phyloP scores from a whole-genome alignment of 768 basidiomycete species.

The Tulasnella sp. region DNA sequence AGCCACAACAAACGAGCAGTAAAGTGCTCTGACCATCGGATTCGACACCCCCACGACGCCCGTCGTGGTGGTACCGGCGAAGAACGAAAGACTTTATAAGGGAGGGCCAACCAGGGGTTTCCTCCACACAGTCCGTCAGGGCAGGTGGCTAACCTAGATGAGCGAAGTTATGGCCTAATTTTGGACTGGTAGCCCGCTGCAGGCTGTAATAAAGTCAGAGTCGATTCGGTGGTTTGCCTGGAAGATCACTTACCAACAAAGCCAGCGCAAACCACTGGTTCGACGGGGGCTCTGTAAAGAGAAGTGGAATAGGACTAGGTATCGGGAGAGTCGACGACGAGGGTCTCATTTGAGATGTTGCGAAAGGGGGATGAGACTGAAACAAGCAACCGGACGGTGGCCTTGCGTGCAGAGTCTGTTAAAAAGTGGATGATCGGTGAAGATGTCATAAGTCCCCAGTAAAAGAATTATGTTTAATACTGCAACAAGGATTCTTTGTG shows the following conservation, averaged over 20 bases:
- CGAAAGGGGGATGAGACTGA: too few species aligned
- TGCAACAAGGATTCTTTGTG: too few species aligned
- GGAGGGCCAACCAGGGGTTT: neutral
- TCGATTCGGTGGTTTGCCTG: neutral
- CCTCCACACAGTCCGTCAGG: neutral
- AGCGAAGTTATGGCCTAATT: neutral
- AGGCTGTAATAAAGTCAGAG: neutral
- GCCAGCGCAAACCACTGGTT: neutral
- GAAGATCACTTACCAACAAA: neutral
- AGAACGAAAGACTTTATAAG: neutral
- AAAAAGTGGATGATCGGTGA: too few species aligned
- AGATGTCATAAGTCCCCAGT: too few species aligned
- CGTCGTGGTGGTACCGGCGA: neutral
- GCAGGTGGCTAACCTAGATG: neutral
- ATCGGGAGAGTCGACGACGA: too few species aligned
- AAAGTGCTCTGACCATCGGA: slow-evolving; percentile 16
- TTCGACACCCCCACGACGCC: neutral
- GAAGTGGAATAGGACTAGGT: too few species aligned
- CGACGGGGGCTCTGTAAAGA: neutral
- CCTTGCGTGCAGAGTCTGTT: neutral
- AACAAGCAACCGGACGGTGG: neutral
- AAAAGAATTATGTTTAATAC: too few species aligned
- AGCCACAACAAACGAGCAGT: neutral
- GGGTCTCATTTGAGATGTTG: too few species aligned
- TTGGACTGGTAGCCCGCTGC: neutral